Evolutionary conservation across 1,139 yeast species (phyloP).

Genomic region (Hyphopichia buzzinii): DNA sequence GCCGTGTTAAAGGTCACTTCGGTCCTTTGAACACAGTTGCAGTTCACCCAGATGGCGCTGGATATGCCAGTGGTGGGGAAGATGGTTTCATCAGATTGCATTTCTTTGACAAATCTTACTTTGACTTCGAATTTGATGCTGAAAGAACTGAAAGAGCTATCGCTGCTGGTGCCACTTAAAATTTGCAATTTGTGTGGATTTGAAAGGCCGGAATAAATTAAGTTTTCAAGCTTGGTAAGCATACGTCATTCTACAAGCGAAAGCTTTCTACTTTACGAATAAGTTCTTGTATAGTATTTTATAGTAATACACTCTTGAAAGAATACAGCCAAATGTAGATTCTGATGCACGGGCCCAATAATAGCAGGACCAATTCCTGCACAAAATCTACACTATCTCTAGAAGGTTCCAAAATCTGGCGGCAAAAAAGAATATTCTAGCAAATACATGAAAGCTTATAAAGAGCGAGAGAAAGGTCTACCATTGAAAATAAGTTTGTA

Average conservation of each 20-base stretch:
- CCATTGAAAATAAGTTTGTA: too few relatives aligned
- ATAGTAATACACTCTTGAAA: background rate
- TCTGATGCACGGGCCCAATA: background rate
- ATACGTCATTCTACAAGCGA: background rate
- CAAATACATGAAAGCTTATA: too few relatives aligned
- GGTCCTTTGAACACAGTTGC: slow-evolving; percentile 97
- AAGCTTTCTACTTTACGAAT: background rate
- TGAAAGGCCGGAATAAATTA: too few relatives aligned
- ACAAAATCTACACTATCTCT: too few relatives aligned
- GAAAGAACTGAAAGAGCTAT: slow-evolving; percentile 70
- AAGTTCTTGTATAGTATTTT: background rate
- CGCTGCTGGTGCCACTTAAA: slow-evolving; percentile 33
- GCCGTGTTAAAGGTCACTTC: slow-evolving; percentile 97
- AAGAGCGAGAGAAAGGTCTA: too few relatives aligned
- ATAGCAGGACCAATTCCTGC: too few relatives aligned
- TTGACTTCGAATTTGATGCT: slow-evolving; percentile 88
- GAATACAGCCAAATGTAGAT: too few relatives aligned
- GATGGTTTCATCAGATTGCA: slow-evolving; percentile 97
- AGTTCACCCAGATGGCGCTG: slow-evolving; percentile 90
- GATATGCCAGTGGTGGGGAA: slow-evolving; percentile 96
- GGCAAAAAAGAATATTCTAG: background rate
- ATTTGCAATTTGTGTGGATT: too few relatives aligned
- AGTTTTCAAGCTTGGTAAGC: slow-evolving; percentile 1
- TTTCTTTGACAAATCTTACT: slow-evolving; percentile 87
- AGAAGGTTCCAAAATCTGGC: slow-evolving; percentile 1